Base-by-base conservation (phyloP, 192 early-diverging fungal genomes). In the Umbelopsis isabellina region DNA sequence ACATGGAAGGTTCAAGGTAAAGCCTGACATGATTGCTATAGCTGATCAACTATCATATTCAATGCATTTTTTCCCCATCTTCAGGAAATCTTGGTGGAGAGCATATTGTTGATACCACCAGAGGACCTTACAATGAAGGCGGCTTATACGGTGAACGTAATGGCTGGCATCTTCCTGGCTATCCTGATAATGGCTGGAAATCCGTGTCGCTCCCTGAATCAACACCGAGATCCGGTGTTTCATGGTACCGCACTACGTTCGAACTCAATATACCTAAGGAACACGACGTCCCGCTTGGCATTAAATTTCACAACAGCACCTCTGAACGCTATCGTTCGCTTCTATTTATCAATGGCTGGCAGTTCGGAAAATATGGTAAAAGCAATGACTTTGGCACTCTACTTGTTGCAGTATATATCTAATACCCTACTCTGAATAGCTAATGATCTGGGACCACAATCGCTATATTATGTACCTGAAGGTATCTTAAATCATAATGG, bases 291-390 rank as follows among this genome's bases (percentile, higher is more conserved):
- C 68, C 68, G 13, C 22, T 69, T 5, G 68, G 49, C 51, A 45
- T 69, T 21, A 49, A n/a, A 3, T 47, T 69, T 49, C 23, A 22
- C 10, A 25, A 69, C 27, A 25, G 21, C 10, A 33, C 20, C 18
- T 25, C 47, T 13, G 49, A 47, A 10, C 22, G 37, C 9, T 52
- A 52, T 30, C 4, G 68, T 10, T 48, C 68, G 0, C 18, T 69
- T 23, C 51, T 69, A 2, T 69, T 52, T 21, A 53, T 69, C 21
- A 69, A 69, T 22, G 68, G 68, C 16, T 69, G 68, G 68, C 68
- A 69, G 50, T 52, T 69, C 33, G 68, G 68, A 21, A 47, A 48
- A 47, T 68, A 49, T 50, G 67, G 67, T 68, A 68, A 68, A 20
- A 41, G 1, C 6, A 41, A 41, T 41, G 37, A 6, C 37, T 41